Conservation (phyloP, 1,284 basidiomycete genomes). For the Ceratobasidium sp. region DNA sequence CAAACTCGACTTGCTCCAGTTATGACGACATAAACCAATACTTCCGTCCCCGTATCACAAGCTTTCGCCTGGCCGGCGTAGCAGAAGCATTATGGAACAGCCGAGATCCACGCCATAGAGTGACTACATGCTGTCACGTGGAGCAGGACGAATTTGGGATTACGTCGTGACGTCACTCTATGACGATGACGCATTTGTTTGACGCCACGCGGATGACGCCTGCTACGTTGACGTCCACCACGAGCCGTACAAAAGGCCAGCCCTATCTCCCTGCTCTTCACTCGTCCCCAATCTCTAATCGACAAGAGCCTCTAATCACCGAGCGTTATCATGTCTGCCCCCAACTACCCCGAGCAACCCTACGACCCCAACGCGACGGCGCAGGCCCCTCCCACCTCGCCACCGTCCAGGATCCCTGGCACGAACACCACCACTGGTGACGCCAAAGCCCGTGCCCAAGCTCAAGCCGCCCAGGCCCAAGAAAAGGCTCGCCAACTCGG, state of each 20-base stretch:
- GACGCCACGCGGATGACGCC: constrained; percentile 2
- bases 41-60: too few species aligned
- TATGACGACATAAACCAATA: too few species aligned
- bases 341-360: constrained; percentile 45
- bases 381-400: constrained; percentile 36
- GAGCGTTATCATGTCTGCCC: constrained; percentile 15
- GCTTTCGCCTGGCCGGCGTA: neutral
- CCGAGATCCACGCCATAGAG: neutral
- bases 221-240: neutral
- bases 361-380: constrained; percentile 44
- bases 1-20: too few species aligned
- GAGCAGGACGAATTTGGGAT: neutral
- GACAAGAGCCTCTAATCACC: neutral
- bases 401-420: constrained; percentile 17
- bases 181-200: constrained; percentile 20
- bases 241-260: constrained; percentile 13
- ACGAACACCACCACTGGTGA: constrained; percentile 20
- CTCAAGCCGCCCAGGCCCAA: constrained; percentile 4
- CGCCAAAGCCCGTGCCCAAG: constrained; percentile 14
- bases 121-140: constrained; percentile 13
- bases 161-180: constrained; percentile 14
- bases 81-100: neutral
- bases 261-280: neutral
- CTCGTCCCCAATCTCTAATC: neutral
- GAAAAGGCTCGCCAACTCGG: constrained; percentile 42